Percentiles rank a stretch among this genome's conserved stretches.
Conservation (phyloP, 2,329 filamentous ascomycete genomes). For the Aureobasidium sp. region DNA sequence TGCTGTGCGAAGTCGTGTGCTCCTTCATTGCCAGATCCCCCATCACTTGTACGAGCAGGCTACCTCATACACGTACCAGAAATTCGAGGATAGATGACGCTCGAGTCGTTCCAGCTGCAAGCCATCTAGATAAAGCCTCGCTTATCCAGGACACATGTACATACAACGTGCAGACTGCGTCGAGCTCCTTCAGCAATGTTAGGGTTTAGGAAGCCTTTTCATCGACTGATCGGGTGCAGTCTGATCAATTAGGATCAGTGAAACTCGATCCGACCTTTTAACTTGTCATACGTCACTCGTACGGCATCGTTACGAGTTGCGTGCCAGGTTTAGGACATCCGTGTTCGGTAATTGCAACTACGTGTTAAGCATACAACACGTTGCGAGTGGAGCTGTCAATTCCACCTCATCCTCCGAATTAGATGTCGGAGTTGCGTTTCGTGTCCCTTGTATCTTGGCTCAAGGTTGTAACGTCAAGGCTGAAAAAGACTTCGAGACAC, state of each 20-base stretch:
- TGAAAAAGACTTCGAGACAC: neutral
- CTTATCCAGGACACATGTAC: neutral
- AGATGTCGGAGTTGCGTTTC: neutral
- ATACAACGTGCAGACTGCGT: neutral
- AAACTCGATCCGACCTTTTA: neutral
- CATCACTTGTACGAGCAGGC: neutral
- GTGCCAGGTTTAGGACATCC: neutral
- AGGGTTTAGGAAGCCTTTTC: neutral
- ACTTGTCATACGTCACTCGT: neutral
- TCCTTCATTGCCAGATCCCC: neutral
- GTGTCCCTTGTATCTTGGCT: neutral
- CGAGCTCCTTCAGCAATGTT: neutral
- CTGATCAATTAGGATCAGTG: neutral
- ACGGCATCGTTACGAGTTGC: slow-evolving; percentile 2
- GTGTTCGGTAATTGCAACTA: slow-evolving; percentile 1
- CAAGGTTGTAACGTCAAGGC: neutral
- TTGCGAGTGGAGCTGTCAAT: neutral
- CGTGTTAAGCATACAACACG: neutral
- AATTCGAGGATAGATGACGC: neutral
- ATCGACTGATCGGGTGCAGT: slow-evolving; percentile 8
- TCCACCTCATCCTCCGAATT: neutral
- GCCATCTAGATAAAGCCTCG: neutral
- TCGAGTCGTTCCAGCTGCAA: neutral
- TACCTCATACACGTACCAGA: neutral
- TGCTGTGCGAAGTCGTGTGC: neutral